A percentile compares a stretch with the other conserved stretches of the same genome.
Conservation (phyloP, 768 basidiomycete species). For the Leccinum uliginosum region DNA sequence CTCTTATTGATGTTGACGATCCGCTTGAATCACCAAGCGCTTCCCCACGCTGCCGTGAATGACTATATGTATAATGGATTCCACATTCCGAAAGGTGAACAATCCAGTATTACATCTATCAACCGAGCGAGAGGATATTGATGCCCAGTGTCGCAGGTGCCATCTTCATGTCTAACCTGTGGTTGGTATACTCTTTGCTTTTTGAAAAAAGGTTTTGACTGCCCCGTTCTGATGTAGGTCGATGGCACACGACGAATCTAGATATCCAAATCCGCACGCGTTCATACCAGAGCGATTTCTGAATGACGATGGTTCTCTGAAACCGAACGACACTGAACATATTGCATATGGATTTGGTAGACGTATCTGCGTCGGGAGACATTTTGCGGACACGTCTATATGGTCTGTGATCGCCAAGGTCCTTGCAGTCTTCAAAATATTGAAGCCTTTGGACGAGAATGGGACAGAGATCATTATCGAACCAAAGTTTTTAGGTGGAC, state of each 20-base stretch:
- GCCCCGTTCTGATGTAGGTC: neutral
- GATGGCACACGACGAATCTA: neutral
- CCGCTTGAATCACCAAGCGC: neutral
- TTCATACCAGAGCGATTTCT: neutral
- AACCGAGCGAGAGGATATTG: neutral
- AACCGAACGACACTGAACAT: neutral
- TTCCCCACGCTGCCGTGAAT: neutral
- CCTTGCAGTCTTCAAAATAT: neutral
- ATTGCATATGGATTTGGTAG: neutral
- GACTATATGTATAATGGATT: neutral
- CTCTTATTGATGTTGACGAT: neutral
- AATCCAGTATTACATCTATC: too few relatives aligned
- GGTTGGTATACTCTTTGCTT: neutral
- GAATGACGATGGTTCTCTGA: neutral
- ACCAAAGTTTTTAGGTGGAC: neutral
- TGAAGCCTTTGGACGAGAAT: neutral
- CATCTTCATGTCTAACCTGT: neutral
- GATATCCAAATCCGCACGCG: neutral
- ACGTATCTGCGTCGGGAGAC: neutral
- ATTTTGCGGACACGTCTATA: neutral
- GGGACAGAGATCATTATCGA: neutral
- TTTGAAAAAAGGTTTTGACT: neutral
- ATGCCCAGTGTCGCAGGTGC: neutral
- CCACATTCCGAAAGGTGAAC: neutral
- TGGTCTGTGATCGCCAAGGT: neutral